Base-by-base conservation (phyloP, 1,284 basidiomycete species). In the Trichosporon inkin region DNA sequence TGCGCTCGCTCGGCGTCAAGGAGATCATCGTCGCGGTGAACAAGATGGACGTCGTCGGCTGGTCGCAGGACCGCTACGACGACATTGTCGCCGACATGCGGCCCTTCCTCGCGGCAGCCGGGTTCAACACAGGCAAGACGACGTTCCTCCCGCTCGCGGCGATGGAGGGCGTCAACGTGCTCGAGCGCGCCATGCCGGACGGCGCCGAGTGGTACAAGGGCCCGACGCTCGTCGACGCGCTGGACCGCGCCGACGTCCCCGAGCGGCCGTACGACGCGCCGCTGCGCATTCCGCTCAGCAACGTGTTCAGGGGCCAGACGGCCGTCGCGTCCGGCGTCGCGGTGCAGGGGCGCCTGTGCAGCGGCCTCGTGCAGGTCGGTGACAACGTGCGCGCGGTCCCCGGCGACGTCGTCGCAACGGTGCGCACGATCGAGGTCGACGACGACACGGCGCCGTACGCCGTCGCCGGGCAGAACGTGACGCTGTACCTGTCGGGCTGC, bases 11-110 rank as follows among this genome's bases (percentile, higher is more conserved):
- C 4, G 95, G 96, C n/a, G 92, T 98, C 10, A 85, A 87, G 55
- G 92, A 98, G 74, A 84, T 98, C 20, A 84, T 98, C 24, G 88
- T 97, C 14, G 93, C 91, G 0, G 82, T 99, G 64, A 99, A 99
- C 80, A 99, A 99, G 79, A 81, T 99, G 55, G 95, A 99, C 75
- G 84, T 88, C 76, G 92, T 94, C 19, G 78, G 84, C 56, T 99
- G 92, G 90, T 84, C 84, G 11, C 82, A 86, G 70, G 81, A 82
- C 60, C 86, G 96, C 32, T 99, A 90, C 74, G 86, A 92, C 17
- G 88, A 92, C 56, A 94, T 99, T 62, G 86, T 86, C 66, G 81
- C 81, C 0, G 80, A 84, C 11, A 79, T 99, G 56, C 84, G 81
- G 58, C 86, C 88, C 0, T 99, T 99, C 82, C 81, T 99, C 35